These are phyloP conservation scores for Cordyceps farinosa DNA, from an alignment of 2,329 filamentous ascomycete genomes.

Conservation along the genomic window DNA sequence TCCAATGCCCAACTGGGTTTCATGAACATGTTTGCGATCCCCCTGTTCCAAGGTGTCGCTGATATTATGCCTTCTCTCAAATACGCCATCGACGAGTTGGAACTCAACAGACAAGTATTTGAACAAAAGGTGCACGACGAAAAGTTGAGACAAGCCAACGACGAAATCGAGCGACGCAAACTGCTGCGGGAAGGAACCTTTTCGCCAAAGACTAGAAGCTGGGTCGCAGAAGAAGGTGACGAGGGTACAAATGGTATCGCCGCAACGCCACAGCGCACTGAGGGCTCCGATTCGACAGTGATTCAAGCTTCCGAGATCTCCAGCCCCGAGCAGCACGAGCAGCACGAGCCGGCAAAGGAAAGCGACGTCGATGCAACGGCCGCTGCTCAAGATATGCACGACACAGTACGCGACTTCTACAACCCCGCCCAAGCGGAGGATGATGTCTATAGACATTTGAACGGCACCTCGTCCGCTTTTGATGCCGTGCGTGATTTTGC, in stretches of 20 bases:
- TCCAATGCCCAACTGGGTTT: constrained; percentile 89
- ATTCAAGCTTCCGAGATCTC: background rate
- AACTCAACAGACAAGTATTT: constrained; percentile 73
- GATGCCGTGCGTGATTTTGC: constrained; percentile 47
- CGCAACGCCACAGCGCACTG: constrained; percentile 6
- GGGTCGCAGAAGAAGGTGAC: constrained; percentile 30
- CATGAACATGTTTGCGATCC: constrained; percentile 93
- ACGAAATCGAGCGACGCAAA: constrained; percentile 37
- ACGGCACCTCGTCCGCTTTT: constrained; percentile 37
- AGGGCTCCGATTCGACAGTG: constrained; percentile 15
- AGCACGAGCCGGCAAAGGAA: background rate
- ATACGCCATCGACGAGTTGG: constrained; percentile 80
- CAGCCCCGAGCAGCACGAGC: background rate
- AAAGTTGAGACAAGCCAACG: constrained; percentile 43
- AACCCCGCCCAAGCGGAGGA: constrained; percentile 22
- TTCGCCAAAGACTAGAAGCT: constrained; percentile 44
- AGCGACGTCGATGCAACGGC: background rate
- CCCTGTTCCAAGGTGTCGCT: constrained; percentile 82
- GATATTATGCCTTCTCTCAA: constrained; percentile 81
- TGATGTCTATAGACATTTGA: constrained; percentile 39
- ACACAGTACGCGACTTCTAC: constrained; percentile 1
- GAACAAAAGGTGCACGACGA: constrained; percentile 63
- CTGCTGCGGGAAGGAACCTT: constrained; percentile 40
- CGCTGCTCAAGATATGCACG: background rate
- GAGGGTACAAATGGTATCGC: background rate